phyloP scores from a whole-genome alignment of 768 basidiomycete genomes.

The Leccinum rimulosum region DNA sequence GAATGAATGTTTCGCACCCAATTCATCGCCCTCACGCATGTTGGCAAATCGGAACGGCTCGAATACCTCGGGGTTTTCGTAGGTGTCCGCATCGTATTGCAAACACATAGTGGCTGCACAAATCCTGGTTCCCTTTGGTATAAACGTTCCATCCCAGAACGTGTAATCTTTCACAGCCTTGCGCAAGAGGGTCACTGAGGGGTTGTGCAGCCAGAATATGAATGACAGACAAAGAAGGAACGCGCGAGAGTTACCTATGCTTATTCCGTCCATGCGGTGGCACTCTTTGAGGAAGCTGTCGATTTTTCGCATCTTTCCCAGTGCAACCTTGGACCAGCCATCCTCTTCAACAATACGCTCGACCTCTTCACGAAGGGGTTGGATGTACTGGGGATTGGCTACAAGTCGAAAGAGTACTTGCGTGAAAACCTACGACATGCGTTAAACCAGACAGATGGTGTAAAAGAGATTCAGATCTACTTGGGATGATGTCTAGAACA shows the following conservation, averaged over 20 bases:
- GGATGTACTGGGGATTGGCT: background rate
- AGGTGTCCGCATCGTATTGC: background rate
- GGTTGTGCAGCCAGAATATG: no score
- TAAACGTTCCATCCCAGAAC: background rate
- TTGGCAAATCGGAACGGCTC: background rate
- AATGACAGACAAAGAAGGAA: background rate
- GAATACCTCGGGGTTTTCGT: background rate
- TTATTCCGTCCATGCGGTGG: conserved; percentile 6
- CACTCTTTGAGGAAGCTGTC: conserved; percentile 13
- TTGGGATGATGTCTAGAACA: background rate
- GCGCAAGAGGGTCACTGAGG: background rate
- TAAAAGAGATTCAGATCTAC: background rate
- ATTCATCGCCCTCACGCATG: background rate
- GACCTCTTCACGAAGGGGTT: conserved; percentile 8
- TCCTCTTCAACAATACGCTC: background rate
- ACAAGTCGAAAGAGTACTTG: conserved; percentile 3
- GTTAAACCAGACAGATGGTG: background rate
- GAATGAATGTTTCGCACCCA: background rate
- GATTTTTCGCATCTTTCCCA: conserved; percentile 7
- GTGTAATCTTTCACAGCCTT: background rate
- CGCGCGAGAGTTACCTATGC: background rate
- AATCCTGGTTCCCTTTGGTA: background rate
- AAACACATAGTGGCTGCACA: background rate
- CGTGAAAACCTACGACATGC: background rate
- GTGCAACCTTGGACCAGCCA: conserved; percentile 2